Percentiles rank a stretch among this genome's conserved stretches.
Conservation (phyloP, 805 yeast genomes). For the Spathaspora girioi region DNA sequence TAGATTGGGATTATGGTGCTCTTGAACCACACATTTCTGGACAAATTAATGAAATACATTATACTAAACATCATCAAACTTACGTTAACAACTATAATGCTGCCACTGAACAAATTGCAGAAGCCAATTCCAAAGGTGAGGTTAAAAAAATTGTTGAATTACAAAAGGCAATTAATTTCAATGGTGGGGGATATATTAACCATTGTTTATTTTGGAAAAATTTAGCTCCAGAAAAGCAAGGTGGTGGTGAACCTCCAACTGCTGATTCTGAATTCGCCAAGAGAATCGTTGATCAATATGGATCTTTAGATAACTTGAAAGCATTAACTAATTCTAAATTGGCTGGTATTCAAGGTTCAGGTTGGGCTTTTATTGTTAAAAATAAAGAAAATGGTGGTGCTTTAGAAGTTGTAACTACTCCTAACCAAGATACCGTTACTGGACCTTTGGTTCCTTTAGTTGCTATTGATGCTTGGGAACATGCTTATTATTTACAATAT, state of each 20-base stretch:
- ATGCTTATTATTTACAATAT: conserved; percentile 51
- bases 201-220: conserved; percentile 49
- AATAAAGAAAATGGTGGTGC: conserved; percentile 41
- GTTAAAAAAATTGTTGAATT: conserved; percentile 39
- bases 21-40: conserved; percentile 47
- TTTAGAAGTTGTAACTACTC: conserved; percentile 43
- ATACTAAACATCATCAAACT: conserved; percentile 49
- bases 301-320: conserved; percentile 43
- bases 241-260: conserved; percentile 58
- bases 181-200: conserved; percentile 51
- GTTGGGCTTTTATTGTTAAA: conserved; percentile 51
- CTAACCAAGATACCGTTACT: conserved; percentile 47
- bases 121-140: conserved; percentile 34
- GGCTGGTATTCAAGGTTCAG: conserved; percentile 50
- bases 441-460: conserved; percentile 42
- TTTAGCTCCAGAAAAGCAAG: conserved; percentile 41
- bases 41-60: conserved; percentile 45
- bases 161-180: conserved; percentile 45
- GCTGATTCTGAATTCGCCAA: conserved; percentile 39
- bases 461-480: conserved; percentile 55
- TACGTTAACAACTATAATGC: conserved; percentile 46
- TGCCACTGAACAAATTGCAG: conserved; percentile 38
- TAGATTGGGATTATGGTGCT: conserved; percentile 46
- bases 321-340: conserved; percentile 38
- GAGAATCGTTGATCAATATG: conserved; percentile 39